A percentile compares a stretch with the other conserved stretches of the same genome.
Evolutionary conservation across 306 rosid genomes (phyloP).

Genomic region (apple (Malus domestica)): ASM211411v1 NC_041792.1:7008501-7009000

Average conservation of each 20-base stretch:
- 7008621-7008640: slow-evolving; percentile 85
- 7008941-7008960: slow-evolving; percentile 94
- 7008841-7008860: slow-evolving; percentile 65
- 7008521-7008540: slow-evolving; percentile 59
- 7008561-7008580: slow-evolving; percentile 47
- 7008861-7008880: slow-evolving; percentile 86
- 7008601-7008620: slow-evolving; percentile 72
- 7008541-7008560: slow-evolving; percentile 74
- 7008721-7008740: slow-evolving; percentile 83
- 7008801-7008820: not conserved
- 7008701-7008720: slow-evolving; percentile 91
- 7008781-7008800: slow-evolving; percentile 27
- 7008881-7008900: slow-evolving; percentile 72
- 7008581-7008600: slow-evolving; percentile 75
- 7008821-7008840: not conserved
- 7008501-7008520: slow-evolving; percentile 77
- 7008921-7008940: slow-evolving; percentile 90
- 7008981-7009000: slow-evolving; percentile 88
- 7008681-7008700: slow-evolving; percentile 96
- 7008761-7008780: slow-evolving; percentile 16
- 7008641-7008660: slow-evolving; percentile 66
- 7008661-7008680: slow-evolving; percentile 81
- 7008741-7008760: slow-evolving; percentile 72
- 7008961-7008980: slow-evolving; percentile 88
- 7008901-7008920: slow-evolving; percentile 67